Conservation (phyloP, 2,329 filamentous ascomycete species). For the Fusarium pilosicola region DNA sequence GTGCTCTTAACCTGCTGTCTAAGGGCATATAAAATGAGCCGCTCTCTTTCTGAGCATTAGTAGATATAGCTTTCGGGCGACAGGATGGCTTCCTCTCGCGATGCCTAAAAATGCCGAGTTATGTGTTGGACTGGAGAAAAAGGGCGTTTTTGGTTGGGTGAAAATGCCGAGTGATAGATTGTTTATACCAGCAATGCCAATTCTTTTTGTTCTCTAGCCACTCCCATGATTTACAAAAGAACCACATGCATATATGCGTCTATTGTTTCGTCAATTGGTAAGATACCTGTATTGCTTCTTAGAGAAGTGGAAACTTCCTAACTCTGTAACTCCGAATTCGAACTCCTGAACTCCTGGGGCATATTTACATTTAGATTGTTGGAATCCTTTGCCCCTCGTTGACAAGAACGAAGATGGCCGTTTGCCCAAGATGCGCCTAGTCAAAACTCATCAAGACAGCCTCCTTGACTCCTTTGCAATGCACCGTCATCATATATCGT, state of each 20-base stretch:
- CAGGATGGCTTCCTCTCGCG: neutral
- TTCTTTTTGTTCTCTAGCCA: conserved; percentile 30
- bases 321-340: neutral
- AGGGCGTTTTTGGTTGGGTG: conserved; percentile 41
- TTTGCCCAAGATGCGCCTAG: neutral
- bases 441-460: neutral
- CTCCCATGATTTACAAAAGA: neutral
- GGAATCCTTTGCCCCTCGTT: neutral
- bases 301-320: neutral
- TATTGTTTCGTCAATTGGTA: too few relatives aligned
- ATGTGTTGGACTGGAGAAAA: conserved; percentile 25
- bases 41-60: neutral
- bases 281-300: neutral
- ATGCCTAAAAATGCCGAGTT: conserved; percentile 17
- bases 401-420: neutral
- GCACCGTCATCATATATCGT: neutral
- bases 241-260: neutral
- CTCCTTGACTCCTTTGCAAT: neutral
- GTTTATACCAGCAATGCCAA: conserved; percentile 41
- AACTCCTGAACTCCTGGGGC: neutral
- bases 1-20: conserved; percentile 89
- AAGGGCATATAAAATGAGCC: conserved; percentile 55
- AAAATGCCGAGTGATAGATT: conserved; percentile 43
- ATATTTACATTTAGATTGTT: neutral
- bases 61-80: neutral